Percentiles rank a stretch among this genome's conserved stretches.
phyloP scores from a whole-genome alignment of 208 protist genomes.

The Acanthamoeba healyi region DNA sequence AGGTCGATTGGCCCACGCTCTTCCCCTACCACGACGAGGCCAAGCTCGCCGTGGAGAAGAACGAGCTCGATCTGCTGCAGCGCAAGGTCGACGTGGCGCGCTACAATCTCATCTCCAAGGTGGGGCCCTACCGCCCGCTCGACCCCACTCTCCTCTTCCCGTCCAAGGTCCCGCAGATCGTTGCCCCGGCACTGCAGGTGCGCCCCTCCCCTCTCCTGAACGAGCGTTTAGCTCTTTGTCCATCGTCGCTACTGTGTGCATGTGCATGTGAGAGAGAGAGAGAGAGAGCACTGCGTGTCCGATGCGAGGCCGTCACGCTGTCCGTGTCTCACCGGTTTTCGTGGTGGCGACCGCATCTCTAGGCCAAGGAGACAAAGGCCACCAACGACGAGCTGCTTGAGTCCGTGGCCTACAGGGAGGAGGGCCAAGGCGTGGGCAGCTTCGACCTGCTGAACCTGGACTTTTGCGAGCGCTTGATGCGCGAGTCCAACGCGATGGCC shows the following conservation, averaged over 20 bases:
- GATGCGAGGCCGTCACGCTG: no score
- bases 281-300: no score
- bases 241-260: no score
- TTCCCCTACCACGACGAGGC: slow-evolving; percentile 32
- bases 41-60: slow-evolving; percentile 4
- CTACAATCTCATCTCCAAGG: slow-evolving; percentile 52
- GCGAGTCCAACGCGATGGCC: slow-evolving; percentile 56
- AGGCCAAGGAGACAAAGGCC: not conserved
- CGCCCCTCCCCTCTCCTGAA: no score
- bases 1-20: not conserved
- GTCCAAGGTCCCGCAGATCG: not conserved
- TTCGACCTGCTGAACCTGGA: not conserved
- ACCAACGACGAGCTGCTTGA: not conserved
- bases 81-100: not conserved
- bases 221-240: not conserved
- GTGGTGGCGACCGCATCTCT: not conserved
- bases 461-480: slow-evolving; percentile 47
- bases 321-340: no score
- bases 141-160: slow-evolving; percentile 14
- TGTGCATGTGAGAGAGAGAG: no score
- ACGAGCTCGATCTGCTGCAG: not conserved
- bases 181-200: not conserved
- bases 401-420: not conserved
- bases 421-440: not conserved
- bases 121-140: slow-evolving; percentile 38